These are phyloP conservation scores for Cytospora schulzeri DNA, from an alignment of 2,329 filamentous ascomycete genomes.

Conservation along the genomic window DNA sequence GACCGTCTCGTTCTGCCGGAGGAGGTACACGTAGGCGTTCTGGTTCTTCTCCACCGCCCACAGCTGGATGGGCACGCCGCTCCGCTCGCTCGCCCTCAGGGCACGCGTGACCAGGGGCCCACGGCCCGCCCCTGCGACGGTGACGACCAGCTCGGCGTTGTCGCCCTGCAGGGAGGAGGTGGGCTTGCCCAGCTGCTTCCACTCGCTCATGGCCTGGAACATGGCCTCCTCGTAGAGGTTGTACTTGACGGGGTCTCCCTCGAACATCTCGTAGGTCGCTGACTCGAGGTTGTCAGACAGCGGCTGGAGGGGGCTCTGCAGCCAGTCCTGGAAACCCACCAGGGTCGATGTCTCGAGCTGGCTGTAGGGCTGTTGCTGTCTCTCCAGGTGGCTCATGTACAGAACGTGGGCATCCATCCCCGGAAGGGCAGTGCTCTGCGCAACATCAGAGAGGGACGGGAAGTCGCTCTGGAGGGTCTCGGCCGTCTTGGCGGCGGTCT, in stretches of 20 bases:
- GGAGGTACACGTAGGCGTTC: conserved; percentile 91
- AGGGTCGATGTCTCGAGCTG: conserved; percentile 54
- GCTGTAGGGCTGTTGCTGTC: conserved; percentile 69
- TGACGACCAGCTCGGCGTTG: conserved; percentile 65
- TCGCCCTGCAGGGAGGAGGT: conserved; percentile 60
- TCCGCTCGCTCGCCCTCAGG: conserved; percentile 74
- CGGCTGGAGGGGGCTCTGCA: conserved; percentile 92
- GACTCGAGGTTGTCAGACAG: conserved; percentile 96
- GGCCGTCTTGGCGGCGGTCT: conserved; percentile 36
- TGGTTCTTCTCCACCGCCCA: conserved; percentile 98
- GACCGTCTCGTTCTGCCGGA: conserved; percentile 79
- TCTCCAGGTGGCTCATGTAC: conserved; percentile 84
- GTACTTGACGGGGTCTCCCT: conserved; percentile 98
- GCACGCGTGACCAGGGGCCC: conserved; percentile 90
- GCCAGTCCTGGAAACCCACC: conserved; percentile 80
- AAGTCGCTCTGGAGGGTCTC: conserved; percentile 54
- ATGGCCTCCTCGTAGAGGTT: conserved; percentile 91
- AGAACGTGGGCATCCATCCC: conserved; percentile 59
- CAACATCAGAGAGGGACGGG: conserved; percentile 69
- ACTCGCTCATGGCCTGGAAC: conserved; percentile 77
- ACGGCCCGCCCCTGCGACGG: conserved; percentile 89
- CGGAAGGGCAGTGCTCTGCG: conserved; percentile 49
- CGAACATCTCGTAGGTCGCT: conserved; percentile 97
- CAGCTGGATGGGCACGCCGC: conserved; percentile 77
- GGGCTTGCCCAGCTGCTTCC: conserved; percentile 71